Percentiles rank a stretch among this genome's conserved stretches.
These are phyloP conservation scores for Saksenaea vasiformis DNA, from an alignment of 371 early-diverging fungal species.

Conservation along the genomic window DNA sequence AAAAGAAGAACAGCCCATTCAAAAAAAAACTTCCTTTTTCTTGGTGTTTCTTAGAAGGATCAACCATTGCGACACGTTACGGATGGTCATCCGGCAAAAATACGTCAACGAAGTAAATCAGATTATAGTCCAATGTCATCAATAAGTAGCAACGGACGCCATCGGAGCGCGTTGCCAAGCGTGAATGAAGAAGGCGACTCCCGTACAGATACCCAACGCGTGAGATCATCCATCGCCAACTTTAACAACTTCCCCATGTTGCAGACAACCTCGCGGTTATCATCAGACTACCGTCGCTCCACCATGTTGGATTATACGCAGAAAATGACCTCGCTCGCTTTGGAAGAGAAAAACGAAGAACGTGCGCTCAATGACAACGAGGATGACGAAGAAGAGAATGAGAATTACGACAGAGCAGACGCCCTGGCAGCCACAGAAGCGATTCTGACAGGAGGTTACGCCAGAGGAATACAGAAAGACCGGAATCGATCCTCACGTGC, in stretches of 20 bases:
- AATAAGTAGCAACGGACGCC: constrained; percentile 1
- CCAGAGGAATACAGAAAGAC: not conserved
- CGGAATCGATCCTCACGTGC: not conserved
- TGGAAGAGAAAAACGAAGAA: not conserved
- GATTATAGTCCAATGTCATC: constrained; percentile 2
- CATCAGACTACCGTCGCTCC: not conserved
- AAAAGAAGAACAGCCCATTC: not conserved
- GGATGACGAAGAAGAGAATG: constrained; percentile 22
- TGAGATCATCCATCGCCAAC: constrained; percentile 36
- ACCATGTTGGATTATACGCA: not conserved
- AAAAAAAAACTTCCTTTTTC: not conserved
- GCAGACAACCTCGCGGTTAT: not conserved
- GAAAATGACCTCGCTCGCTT: not conserved
- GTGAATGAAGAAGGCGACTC: constrained; percentile 36
- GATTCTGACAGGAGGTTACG: constrained; percentile 36
- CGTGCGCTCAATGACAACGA: not conserved
- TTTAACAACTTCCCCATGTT: constrained; percentile 38
- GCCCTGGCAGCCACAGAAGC: constrained; percentile 51
- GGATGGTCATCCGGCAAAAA: not conserved
- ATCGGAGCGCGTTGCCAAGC: constrained; percentile 31
- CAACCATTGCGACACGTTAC: constrained; percentile 12
- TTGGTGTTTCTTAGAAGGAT: not conserved
- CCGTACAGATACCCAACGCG: not conserved
- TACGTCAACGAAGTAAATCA: constrained; percentile 17
- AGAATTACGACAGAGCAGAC: constrained; percentile 27